Base-by-base conservation (phyloP, 2,329 filamentous ascomycete species). In the Monosporascus sp. region DNA sequence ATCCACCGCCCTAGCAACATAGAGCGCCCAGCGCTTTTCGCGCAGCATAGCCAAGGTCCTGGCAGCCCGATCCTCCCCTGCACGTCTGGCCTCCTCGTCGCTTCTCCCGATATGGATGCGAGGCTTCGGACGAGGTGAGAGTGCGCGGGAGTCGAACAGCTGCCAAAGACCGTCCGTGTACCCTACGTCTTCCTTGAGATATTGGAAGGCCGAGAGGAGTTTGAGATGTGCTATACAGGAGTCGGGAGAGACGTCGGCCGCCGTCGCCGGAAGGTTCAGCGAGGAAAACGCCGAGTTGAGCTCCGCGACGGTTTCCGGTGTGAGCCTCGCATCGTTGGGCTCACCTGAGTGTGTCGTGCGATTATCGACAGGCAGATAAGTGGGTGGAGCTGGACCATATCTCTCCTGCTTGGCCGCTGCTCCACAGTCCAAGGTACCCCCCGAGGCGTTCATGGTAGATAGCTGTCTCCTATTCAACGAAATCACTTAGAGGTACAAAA, bases 21-120 rank as follows among this genome's bases (percentile, higher is more conserved):
- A 90, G 9, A 90, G 65, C 0, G 81, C 80, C 88, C 88, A 91
- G 64, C 88, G 74, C 72, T 90, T 90, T 71, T 90, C 87, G 15
- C 83, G 76, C 31, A 89, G 71, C 49, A 75, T 74, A 50, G 79
- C 77, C 15, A 83, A 70, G 2, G 73, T 70, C 57, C 72, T 71
- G 50, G 70, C 68, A 11, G 66, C 66, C n/a, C 72, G 62, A 1
- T 71, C 67, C 7, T 71, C 65, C n/a, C 11, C 11, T 35, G 31
- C 31, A 5, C 9, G 11, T 35, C 31, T 35, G 4, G 31, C 31
- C 11, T 35, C 31, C 31, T 35, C 31, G 31, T 35, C 31, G 31
- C 31, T 35, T 35, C 31, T 35, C 1, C 31, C 31, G 31, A 14
- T 5, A 35, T 14, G 31, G 31, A 35, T 1, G 11, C 31, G 9